Conservation (phyloP, 1,284 basidiomycete species). For the Ceraceosorus bombacis region DNA sequence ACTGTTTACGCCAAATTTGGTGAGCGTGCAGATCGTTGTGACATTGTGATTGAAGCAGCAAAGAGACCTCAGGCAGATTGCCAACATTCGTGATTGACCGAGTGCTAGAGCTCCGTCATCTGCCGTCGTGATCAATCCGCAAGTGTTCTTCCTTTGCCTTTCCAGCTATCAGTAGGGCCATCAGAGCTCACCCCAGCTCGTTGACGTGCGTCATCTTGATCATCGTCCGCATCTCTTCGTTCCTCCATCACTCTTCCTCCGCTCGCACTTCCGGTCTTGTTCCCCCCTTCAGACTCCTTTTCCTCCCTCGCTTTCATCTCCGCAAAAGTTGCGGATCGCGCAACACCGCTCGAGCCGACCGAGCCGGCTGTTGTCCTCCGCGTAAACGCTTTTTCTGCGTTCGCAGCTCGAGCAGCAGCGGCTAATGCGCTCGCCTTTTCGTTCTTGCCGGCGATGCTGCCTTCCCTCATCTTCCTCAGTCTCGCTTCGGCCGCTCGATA, state of each 20-base stretch:
- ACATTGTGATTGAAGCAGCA: too few species aligned
- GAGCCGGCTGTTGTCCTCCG: neutral
- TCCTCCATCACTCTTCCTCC: slow-evolving; percentile 9
- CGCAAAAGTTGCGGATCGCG: neutral
- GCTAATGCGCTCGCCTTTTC: too few species aligned
- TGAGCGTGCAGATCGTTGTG: too few species aligned
- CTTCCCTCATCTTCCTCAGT: slow-evolving; percentile 14
- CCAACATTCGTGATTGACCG: too few species aligned
- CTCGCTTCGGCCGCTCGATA: slow-evolving; percentile 34
- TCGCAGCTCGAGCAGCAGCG: slow-evolving; percentile 12
- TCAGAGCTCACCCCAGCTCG: too few species aligned
- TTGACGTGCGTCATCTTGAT: too few species aligned
- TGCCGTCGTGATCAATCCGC: too few species aligned
- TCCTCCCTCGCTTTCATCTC: neutral
- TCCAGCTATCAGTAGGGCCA: too few species aligned
- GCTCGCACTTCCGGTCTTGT: slow-evolving; percentile 6
- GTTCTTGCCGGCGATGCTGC: slow-evolving; percentile 31
- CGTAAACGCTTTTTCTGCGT: slow-evolving; percentile 9
- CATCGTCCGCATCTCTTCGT: neutral
- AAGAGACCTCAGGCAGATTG: too few species aligned
- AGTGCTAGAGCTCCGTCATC: too few species aligned
- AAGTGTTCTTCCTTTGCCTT: too few species aligned
- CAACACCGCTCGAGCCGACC: neutral
- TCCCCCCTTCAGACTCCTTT: slow-evolving; percentile 5
- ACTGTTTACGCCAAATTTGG: too few species aligned